Percentiles rank a stretch among this genome's conserved stretches.
Conservation (phyloP, 805 yeast genomes). For the Brettanomyces naardenensis region DNA sequence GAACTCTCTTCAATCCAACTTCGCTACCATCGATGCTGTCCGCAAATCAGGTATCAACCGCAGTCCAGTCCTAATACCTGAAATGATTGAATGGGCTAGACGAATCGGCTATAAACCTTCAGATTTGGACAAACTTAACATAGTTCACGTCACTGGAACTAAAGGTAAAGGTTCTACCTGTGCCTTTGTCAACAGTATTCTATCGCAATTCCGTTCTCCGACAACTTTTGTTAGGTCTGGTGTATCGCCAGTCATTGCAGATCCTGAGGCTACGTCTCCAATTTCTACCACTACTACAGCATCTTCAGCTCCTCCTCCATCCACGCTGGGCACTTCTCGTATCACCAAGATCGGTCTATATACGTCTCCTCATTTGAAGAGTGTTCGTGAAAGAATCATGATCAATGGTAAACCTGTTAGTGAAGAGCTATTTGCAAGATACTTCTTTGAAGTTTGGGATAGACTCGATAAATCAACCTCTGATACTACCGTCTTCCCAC, state of each 20-base stretch:
- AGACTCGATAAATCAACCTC: slow-evolving; percentile 46
- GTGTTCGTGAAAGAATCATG: slow-evolving; percentile 86
- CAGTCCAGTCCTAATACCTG: slow-evolving; percentile 66
- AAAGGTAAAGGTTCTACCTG: slow-evolving; percentile 98
- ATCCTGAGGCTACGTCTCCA: neutral
- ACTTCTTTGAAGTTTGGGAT: slow-evolving; percentile 95
- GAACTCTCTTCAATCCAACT: slow-evolving; percentile 85
- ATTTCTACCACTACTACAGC: neutral
- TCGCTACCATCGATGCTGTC: slow-evolving; percentile 79
- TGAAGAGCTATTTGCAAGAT: slow-evolving; percentile 73
- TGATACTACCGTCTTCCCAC: slow-evolving; percentile 54
- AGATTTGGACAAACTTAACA: slow-evolving; percentile 68
- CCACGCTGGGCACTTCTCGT: too few species aligned
- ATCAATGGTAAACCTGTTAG: slow-evolving; percentile 81
- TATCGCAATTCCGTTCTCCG: slow-evolving; percentile 47
- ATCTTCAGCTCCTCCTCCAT: slow-evolving; percentile 2
- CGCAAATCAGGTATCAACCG: slow-evolving; percentile 58
- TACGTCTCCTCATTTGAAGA: slow-evolving; percentile 91
- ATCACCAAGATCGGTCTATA: slow-evolving; percentile 77
- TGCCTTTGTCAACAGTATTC: slow-evolving; percentile 81
- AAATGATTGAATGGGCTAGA: slow-evolving; percentile 76
- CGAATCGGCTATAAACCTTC: slow-evolving; percentile 57
- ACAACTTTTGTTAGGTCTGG: slow-evolving; percentile 2
- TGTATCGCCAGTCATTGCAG: neutral
- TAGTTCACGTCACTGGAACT: slow-evolving; percentile 93